Evolutionary conservation across 495 filamentous ascomycete species (phyloP), one percentile per base, ranked within the genome.

Genomic region (Astrothelium subdiscretum): DNA sequence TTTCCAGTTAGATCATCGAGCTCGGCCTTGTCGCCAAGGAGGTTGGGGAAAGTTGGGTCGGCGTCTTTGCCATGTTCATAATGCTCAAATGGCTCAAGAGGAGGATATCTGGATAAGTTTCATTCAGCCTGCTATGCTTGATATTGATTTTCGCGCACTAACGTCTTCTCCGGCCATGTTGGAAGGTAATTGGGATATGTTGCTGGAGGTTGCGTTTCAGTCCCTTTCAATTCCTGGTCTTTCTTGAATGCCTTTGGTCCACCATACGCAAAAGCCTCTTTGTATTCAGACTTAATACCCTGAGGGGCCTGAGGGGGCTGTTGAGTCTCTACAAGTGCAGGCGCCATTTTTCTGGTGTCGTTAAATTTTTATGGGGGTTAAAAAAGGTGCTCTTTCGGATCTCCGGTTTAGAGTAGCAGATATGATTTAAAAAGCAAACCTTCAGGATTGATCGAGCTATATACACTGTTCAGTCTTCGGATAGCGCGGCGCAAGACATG

Each of bases 111-210:
- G 8, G 38, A 18, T 31, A 61, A 12, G 5, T 12, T 68, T 22
- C 52, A 42, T 40, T 68, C 52, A 31, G 52, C 18, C 26, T 48
- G 60, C n/a, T 66, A 58, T 54, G 43, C 31, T 32, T 32, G 57
- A 32, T 62, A 29, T 68, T 58, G 57, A 68, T 63, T 65, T 44
- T 24, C 59, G 32, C 32, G 42, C 44, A 78, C 69, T 79, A 71
- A 66, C 78, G 83, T 80, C 61, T 77, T 69, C 43, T 75, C 72
- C 31, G 69, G 80, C 87, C 87, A 92, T 2, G 84, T 86, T 10
- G 88, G 87, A 12, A 92, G 80, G 71, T 92, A 92, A 69, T 91
- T 78, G 0, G 84, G 85, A 68, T 87, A 91, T 13, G 76, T 72
- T 0, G 80, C 86, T 74, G 76, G 73, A 24, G 73, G 69, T 61